Evolutionary conservation across 2,329 filamentous ascomycete genomes (phyloP).

Genomic region (Plenodomus lindquistii): DNA sequence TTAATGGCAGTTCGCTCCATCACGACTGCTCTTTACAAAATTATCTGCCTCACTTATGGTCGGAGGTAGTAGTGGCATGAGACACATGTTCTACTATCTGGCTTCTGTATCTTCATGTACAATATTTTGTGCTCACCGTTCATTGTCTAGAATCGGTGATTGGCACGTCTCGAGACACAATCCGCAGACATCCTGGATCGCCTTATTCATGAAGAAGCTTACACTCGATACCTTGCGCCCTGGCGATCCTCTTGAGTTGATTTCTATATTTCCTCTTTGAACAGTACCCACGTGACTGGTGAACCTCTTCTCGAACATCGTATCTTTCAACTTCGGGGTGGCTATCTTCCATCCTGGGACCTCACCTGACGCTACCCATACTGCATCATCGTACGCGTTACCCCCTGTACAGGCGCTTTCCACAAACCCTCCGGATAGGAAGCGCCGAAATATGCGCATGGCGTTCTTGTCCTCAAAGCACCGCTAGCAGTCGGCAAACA

Average conservation of each 20-base stretch:
- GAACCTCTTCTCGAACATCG: background rate
- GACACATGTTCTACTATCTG: no score
- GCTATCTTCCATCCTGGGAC: conserved; percentile 4
- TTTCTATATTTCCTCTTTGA: background rate
- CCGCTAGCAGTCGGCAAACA: background rate
- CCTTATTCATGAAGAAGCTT: background rate
- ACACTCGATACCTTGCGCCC: background rate
- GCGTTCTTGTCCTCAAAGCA: conserved; percentile 2
- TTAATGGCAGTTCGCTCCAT: no score
- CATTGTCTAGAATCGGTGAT: no score
- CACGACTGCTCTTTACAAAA: no score
- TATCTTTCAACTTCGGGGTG: conserved; percentile 5
- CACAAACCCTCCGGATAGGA: background rate
- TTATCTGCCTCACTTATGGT: no score
- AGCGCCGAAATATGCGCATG: background rate
- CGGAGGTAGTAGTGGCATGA: no score
- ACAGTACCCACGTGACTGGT: background rate
- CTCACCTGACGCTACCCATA: background rate
- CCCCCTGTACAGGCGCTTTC: background rate
- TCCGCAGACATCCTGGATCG: background rate
- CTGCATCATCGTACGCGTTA: background rate
- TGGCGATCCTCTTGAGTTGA: background rate
- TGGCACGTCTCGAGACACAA: no score
- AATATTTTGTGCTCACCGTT: no score
- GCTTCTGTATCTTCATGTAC: no score